Conservation (phyloP, 2,329 filamentous ascomycete species). For the Trichothecium sympodiale region DNA sequence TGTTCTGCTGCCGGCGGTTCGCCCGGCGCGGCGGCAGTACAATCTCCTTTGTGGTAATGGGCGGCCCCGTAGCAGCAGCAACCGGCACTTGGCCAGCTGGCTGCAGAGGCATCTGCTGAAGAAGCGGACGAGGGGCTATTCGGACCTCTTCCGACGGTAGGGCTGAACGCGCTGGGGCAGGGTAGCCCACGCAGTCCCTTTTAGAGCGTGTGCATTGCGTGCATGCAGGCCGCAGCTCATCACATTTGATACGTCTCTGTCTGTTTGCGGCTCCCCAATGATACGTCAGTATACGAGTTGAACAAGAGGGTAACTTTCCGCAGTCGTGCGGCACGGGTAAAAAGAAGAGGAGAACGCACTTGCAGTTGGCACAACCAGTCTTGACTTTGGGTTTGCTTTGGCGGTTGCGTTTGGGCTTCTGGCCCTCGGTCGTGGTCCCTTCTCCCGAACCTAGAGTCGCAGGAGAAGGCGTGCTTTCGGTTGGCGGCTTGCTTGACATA, state of each 20-base stretch:
- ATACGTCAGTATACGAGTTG: constrained; percentile 2
- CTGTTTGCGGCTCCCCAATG: constrained; percentile 21
- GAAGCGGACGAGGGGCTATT: constrained; percentile 39
- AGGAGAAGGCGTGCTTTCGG: no score
- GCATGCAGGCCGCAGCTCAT: constrained; percentile 50
- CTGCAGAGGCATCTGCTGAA: constrained; percentile 9
- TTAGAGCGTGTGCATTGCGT: constrained; percentile 48
- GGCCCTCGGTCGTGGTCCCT: background rate
- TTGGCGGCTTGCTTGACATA: no score
- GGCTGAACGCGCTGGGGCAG: constrained; percentile 39
- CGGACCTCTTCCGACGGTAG: constrained; percentile 33
- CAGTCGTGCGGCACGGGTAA: constrained; percentile 5
- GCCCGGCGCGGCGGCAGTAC: constrained; percentile 21
- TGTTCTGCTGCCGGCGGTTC: constrained; percentile 8
- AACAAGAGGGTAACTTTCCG: constrained; percentile 12
- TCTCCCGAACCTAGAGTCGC: no score
- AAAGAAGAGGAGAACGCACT: constrained; percentile 34
- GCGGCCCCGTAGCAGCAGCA: background rate
- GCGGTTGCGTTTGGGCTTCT: background rate
- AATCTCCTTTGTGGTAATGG: constrained; percentile 6
- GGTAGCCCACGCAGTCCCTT: constrained; percentile 50
- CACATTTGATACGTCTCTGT: constrained; percentile 53
- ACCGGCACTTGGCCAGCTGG: constrained; percentile 8
- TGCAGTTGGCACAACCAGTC: constrained; percentile 57
- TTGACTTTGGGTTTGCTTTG: constrained; percentile 50